phyloP scores from a whole-genome alignment of 352 stramenopile genomes.

The Peronospora destructor region DNA sequence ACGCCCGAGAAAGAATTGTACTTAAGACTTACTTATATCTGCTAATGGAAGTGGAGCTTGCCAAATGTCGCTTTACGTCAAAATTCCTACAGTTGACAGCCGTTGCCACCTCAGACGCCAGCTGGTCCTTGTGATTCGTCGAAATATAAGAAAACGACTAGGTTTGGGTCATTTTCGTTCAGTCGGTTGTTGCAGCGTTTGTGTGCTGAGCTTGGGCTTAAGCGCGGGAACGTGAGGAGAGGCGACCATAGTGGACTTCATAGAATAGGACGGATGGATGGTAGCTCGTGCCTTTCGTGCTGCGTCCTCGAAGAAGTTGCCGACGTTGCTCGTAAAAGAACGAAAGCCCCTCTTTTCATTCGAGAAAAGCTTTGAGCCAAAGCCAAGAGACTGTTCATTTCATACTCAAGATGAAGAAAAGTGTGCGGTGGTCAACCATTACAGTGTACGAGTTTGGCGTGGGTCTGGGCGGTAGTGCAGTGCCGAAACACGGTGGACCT shows the following conservation, averaged over 20 bases:
- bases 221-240: constrained; percentile 10
- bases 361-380: constrained; percentile 6
- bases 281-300: constrained; percentile 4
- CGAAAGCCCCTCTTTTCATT: constrained; percentile 5
- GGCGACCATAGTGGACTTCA: constrained; percentile 14
- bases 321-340: constrained; percentile 13
- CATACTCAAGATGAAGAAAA: constrained; percentile 29
- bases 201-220: background rate
- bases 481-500: constrained; percentile 44
- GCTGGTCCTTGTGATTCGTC: background rate
- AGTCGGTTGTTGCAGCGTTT: constrained; percentile 2
- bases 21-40: too few species aligned
- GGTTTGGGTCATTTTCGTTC: constrained; percentile 6
- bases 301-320: constrained; percentile 4
- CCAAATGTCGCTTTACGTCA: too few species aligned
- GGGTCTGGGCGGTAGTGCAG: constrained; percentile 38
- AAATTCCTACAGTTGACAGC: too few species aligned
- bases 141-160: constrained; percentile 9
- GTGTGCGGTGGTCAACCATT: constrained; percentile 51
- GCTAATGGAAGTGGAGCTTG: too few species aligned
- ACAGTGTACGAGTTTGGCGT: constrained; percentile 65
- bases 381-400: background rate
- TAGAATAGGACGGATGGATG: constrained; percentile 22
- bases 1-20: too few species aligned
- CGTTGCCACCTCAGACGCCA: too few species aligned